A percentile compares a stretch with the other conserved stretches of the same genome.
Evolutionary conservation across 116 monocot species (phyloP).

Genomic region (Cymodocea nodosa): DNA sequence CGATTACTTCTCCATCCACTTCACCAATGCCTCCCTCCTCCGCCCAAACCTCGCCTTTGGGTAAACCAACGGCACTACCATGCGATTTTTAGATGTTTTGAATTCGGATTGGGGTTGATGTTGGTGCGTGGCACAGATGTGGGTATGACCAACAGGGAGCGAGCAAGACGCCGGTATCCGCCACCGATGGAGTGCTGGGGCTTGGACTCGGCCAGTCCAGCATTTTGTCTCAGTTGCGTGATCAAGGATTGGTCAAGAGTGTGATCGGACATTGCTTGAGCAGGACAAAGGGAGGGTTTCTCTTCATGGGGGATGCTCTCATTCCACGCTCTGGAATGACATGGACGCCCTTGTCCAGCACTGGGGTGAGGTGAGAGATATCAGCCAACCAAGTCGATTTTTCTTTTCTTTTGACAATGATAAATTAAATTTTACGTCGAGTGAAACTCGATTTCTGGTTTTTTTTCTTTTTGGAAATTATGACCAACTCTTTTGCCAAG

Average conservation of each 20-base stretch:
- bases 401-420: background rate
- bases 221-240: constrained; percentile 50
- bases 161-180: constrained; percentile 6
- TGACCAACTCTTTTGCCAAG: background rate
- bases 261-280: constrained; percentile 88
- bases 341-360: constrained; percentile 47
- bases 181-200: constrained; percentile 76
- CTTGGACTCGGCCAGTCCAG: constrained; percentile 55
- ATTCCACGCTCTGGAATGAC: constrained; percentile 42
- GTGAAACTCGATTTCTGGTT: too few species aligned
- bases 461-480: background rate
- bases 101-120: background rate
- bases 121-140: constrained; percentile 27
- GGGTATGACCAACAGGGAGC: constrained; percentile 59
- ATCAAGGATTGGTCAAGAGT: constrained; percentile 39
- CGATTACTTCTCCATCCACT: constrained; percentile 42
- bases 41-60: constrained; percentile 60
- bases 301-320: constrained; percentile 80
- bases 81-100: background rate
- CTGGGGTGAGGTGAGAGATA: background rate
- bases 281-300: constrained; percentile 47
- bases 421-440: too few species aligned
- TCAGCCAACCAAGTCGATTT: background rate
- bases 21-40: constrained; percentile 46
- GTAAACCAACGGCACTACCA: constrained; percentile 9